Base-by-base conservation (phyloP, 2,329 filamentous ascomycete genomes). In the Arachnopeziza araneosa region DNA sequence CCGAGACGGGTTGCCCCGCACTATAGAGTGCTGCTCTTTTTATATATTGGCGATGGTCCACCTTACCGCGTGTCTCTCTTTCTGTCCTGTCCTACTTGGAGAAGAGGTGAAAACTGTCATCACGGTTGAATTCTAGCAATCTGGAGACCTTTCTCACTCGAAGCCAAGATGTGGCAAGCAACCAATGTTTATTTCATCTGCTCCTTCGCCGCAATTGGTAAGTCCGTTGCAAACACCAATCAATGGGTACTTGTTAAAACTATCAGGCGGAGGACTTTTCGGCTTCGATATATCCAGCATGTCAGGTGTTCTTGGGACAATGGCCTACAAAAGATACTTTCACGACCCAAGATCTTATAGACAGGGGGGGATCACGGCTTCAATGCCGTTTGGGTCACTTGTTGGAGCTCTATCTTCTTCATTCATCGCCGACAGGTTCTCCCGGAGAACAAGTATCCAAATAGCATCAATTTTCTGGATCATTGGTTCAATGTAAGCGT, bases 221-320 rank as follows among this genome's bases (percentile, higher is more conserved):
- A 63, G 76, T 70, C 22, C 21, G 22, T 52, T 24, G 51, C 14
- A 21, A 48, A 17, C 3, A 8, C 24, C 23, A 24, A 48, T 12
- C 22, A 22, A 22, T 36, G 50, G 9, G 17, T 10, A 23, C n/a
- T 56, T 24, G 36, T 59, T 65, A 49, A 65, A 55, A 50, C 36
- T 22, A 24, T 21, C 79, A 77, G 84, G 82, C 66, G 88, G 88
- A 71, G 84, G 82, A 24, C 78, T 91, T 24, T 91, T 92, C 69
- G 90, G 89, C 67, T 92, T 92, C 71, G 89, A 92, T 75, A 90
- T 92, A 68, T 84, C 82, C 59, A 89, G 86, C 51, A 90, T 91
- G 87, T 86, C 83, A 48, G 84, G 83, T 52, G 83, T 86, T 24
- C 78, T 91, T 48, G 85, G 84, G 30, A 89, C 85, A 0, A 74